Evolutionary conservation across 371 early-diverging fungal species (phyloP).

Genomic region (Basidiobolus meristosporus): DNA sequence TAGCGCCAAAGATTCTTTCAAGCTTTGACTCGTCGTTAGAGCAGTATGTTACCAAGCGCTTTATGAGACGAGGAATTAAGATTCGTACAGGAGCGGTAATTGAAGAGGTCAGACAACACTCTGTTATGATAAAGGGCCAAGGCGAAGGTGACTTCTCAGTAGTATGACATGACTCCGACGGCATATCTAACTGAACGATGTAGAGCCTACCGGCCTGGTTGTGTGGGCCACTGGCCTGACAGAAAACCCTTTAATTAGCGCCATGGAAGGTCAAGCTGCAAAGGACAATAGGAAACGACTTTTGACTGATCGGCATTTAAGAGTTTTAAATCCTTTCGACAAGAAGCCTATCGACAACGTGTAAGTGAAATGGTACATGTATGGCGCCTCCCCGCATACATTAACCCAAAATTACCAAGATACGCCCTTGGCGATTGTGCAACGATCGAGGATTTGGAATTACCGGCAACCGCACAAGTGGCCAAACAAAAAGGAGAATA

Average conservation of each 20-base stretch:
- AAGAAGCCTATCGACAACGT: conserved; percentile 16
- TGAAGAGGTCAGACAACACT: neutral
- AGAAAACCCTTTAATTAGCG: conserved; percentile 30
- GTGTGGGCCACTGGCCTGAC: conserved; percentile 62
- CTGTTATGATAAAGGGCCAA: neutral
- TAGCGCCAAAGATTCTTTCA: conserved; percentile 44
- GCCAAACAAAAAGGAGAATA: conserved; percentile 62
- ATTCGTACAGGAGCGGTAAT: conserved; percentile 20
- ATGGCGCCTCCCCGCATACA: neutral
- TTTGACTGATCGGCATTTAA: conserved; percentile 35
- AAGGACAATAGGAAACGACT: conserved; percentile 21
- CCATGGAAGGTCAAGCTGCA: conserved; percentile 16
- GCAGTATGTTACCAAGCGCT: conserved; percentile 41
- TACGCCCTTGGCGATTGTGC: conserved; percentile 75
- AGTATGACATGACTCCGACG: neutral
- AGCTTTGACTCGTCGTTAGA: conserved; percentile 44
- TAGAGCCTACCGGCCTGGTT: conserved; percentile 27
- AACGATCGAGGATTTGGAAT: conserved; percentile 26
- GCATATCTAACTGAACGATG: neutral
- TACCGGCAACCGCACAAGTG: conserved; percentile 68
- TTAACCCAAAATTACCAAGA: conserved; percentile 7
- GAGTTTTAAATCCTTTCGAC: conserved; percentile 30
- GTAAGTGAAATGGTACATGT: conserved; percentile 8
- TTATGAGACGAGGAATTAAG: conserved; percentile 41
- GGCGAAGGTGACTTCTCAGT: conserved; percentile 1